A percentile compares a stretch with the other conserved stretches of the same genome.
These are phyloP conservation scores for Pseudognaphalium luteoalbum DNA, from an alignment of 129 eudicot species.

Conservation along the genomic window DNA sequence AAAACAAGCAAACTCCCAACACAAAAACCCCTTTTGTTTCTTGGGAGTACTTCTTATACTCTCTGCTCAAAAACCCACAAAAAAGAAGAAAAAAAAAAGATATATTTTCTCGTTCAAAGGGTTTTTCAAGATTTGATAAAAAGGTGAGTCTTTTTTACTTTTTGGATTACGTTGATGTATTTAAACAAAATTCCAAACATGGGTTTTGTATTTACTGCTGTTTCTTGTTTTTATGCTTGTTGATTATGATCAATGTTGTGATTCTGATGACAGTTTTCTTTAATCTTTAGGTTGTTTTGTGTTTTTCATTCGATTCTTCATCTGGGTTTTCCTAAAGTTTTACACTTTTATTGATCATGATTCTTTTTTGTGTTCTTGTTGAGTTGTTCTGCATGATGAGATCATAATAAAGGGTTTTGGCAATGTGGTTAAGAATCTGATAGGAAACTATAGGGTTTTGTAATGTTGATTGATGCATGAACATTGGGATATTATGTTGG, in stretches of 20 bases:
- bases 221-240: slow-evolving; percentile 19
- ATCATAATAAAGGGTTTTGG: slow-evolving; percentile 14
- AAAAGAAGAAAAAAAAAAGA: too few species aligned
- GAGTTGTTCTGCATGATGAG: slow-evolving; percentile 28
- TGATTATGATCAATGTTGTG: slow-evolving; percentile 34
- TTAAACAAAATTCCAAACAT: slow-evolving; percentile 11
- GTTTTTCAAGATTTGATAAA: slow-evolving; percentile 39
- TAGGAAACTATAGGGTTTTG: slow-evolving; percentile 3
- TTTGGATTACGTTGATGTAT: slow-evolving; percentile 16
- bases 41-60: not conserved
- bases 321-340: slow-evolving; percentile 5
- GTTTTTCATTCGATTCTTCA: not conserved
- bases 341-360: slow-evolving; percentile 23
- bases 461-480: slow-evolving; percentile 22
- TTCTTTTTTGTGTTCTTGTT: not conserved
- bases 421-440: slow-evolving; percentile 22
- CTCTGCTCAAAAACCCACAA: slow-evolving; percentile 27
- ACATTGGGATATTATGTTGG: slow-evolving; percentile 17
- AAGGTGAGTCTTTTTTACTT: slow-evolving; percentile 25
- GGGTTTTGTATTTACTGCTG: not conserved
- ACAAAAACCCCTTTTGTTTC: not conserved
- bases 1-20: slow-evolving; percentile 22
- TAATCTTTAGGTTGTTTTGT: not conserved
- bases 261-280: slow-evolving; percentile 10
- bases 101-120: slow-evolving; percentile 18